phyloP scores from a whole-genome alignment of 805 yeast genomes.

The Allodekkera sacchari region DNA sequence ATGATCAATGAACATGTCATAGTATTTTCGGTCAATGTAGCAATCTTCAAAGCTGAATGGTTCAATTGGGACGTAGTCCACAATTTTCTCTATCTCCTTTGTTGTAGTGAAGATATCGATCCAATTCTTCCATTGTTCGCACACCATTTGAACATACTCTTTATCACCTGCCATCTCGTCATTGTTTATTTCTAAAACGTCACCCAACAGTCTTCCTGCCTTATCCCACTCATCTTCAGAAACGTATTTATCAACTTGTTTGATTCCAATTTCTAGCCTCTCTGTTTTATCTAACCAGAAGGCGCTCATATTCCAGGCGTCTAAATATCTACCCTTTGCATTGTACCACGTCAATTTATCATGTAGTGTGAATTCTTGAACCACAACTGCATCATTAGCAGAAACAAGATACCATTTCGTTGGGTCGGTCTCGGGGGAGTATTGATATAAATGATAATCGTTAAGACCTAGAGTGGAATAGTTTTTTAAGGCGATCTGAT shows the following conservation, averaged over 20 bases:
- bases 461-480: conserved; percentile 59
- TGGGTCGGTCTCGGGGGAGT: conserved; percentile 28
- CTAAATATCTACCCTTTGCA: conserved; percentile 41
- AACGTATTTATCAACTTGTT: conserved; percentile 39
- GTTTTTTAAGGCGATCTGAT: conserved; percentile 61
- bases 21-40: conserved; percentile 32
- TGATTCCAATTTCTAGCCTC: conserved; percentile 52
- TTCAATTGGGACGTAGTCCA: conserved; percentile 47
- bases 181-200: conserved; percentile 26
- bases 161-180: conserved; percentile 16
- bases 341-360: conserved; percentile 73
- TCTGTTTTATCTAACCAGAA: conserved; percentile 42
- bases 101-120: conserved; percentile 41
- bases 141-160: conserved; percentile 13
- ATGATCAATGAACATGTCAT: conserved; percentile 36
- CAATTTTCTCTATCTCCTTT: conserved; percentile 37
- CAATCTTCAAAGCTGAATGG: conserved; percentile 14
- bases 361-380: conserved; percentile 56
- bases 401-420: conserved; percentile 59
- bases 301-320: conserved; percentile 76
- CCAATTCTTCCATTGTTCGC: conserved; percentile 60
- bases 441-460: conserved; percentile 64
- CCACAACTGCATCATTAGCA: conserved; percentile 74
- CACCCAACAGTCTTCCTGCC: conserved; percentile 42
- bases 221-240: conserved; percentile 42